These are phyloP conservation scores for Pholiota molesta DNA, from an alignment of 768 basidiomycete species.

Conservation along the genomic window DNA sequence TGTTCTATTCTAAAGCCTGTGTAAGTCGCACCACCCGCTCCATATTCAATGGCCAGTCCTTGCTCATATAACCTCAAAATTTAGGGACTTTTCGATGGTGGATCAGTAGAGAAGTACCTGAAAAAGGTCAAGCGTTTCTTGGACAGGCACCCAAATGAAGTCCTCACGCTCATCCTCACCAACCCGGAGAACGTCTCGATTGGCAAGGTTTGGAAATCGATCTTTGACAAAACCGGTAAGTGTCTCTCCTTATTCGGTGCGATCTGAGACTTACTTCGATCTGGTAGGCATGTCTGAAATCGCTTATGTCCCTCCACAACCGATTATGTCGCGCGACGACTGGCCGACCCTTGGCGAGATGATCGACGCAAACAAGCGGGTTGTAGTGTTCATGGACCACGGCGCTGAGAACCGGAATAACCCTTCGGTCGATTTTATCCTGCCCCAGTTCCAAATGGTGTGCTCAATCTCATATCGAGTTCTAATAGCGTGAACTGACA, in stretches of 20 bases:
- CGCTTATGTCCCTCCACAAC: conserved; percentile 53
- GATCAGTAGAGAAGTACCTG: conserved; percentile 50
- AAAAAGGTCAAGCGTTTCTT: conserved; percentile 54
- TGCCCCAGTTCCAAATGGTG: conserved; percentile 62
- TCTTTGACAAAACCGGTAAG: conserved; percentile 53
- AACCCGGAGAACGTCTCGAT: conserved; percentile 60
- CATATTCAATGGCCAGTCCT: background rate
- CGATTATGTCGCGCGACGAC: conserved; percentile 43
- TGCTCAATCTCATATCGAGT: background rate
- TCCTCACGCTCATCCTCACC: conserved; percentile 65
- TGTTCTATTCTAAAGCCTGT: conserved; percentile 21
- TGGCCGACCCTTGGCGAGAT: conserved; percentile 68
- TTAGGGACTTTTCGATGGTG: conserved; percentile 53
- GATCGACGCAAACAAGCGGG: conserved; percentile 56
- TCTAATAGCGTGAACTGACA: no score
- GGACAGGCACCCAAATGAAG: conserved; percentile 62
- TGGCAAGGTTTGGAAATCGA: conserved; percentile 48
- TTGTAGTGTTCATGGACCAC: conserved; percentile 64
- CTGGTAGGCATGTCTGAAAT: conserved; percentile 37
- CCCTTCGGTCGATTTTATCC: conserved; percentile 45
- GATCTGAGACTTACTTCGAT: background rate
- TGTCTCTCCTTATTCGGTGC: conserved; percentile 3
- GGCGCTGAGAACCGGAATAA: conserved; percentile 37
- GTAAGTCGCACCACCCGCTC: conserved; percentile 9
- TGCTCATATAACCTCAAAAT: background rate